These are phyloP conservation scores for Hordeum vulgare DNA, from an alignment of 176 grass and related monocot species.

Conservation along the genomic window DNA sequence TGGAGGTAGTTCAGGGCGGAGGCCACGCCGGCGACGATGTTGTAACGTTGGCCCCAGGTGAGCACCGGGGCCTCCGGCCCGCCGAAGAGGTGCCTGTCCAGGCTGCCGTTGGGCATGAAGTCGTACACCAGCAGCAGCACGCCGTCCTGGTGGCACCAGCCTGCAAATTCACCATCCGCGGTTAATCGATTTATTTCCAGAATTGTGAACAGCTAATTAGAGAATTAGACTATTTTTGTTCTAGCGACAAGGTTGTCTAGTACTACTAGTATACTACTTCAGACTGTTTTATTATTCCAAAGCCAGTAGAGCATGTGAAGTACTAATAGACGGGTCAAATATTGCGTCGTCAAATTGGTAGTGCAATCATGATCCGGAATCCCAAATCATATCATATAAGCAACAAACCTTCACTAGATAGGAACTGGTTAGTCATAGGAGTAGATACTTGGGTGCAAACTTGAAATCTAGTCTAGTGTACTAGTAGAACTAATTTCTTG, in stretches of 20 bases:
- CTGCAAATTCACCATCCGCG: constrained; percentile 8
- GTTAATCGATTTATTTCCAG: not conserved
- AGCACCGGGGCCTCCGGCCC: constrained; percentile 18
- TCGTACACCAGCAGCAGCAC: constrained; percentile 74
- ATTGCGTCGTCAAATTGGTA: not conserved
- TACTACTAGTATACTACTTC: too few species aligned
- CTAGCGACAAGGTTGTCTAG: not conserved
- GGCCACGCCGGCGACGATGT: constrained; percentile 54
- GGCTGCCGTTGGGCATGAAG: constrained; percentile 79
- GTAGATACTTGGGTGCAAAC: not conserved
- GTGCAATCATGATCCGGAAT: not conserved
- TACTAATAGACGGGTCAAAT: not conserved
- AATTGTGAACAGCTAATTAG: not conserved
- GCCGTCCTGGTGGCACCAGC: constrained; percentile 76
- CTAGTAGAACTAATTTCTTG: not conserved
- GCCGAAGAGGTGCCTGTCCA: constrained; percentile 49
- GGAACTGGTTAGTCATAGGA: not conserved
- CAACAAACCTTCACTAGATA: not conserved
- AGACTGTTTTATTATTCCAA: not conserved
- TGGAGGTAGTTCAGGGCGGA: constrained; percentile 88
- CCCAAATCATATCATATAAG: not conserved
- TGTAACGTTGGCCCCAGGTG: constrained; percentile 63
- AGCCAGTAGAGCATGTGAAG: not conserved
- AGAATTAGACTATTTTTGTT: not conserved
- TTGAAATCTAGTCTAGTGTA: not conserved